phyloP scores from a whole-genome alignment of 83 land plant genomes.

The Picea abies region DNA sequence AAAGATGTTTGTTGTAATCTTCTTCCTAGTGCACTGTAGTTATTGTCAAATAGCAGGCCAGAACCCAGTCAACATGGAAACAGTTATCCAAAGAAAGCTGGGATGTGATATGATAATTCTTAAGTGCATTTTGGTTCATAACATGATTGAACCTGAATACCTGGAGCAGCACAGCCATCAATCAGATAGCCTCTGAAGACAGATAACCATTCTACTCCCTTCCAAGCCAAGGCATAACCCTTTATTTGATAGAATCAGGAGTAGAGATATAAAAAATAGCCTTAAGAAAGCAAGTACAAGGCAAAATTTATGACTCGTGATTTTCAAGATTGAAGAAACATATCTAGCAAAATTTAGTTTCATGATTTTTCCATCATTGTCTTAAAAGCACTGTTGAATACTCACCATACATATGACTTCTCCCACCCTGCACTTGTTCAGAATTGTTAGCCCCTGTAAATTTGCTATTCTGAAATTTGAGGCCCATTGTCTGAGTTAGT shows the following conservation, averaged over 20 bases:
- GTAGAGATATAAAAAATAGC: neutral
- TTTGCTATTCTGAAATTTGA: constrained; percentile 6
- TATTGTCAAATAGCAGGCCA: neutral
- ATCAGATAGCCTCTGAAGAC: neutral
- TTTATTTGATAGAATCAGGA: neutral
- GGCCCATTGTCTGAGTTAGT: neutral
- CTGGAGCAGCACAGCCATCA: too few species aligned
- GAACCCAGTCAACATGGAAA: neutral
- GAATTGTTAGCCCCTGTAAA: neutral
- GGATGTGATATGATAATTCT: neutral
- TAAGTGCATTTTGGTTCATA: neutral
- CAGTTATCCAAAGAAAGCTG: neutral
- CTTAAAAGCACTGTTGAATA: neutral
- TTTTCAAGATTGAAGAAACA: neutral
- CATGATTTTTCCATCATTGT: constrained; percentile 6
- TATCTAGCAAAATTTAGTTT: constrained; percentile 1
- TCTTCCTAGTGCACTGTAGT: neutral
- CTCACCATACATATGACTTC: neutral
- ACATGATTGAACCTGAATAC: neutral
- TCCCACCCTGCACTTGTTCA: neutral
- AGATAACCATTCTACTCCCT: neutral
- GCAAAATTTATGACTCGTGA: neutral
- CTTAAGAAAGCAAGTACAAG: neutral
- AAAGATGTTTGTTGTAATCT: neutral
- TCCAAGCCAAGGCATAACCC: too few species aligned